These are phyloP conservation scores for Apiospora koreana DNA, from an alignment of 2,329 filamentous ascomycete species.

Conservation along the genomic window DNA sequence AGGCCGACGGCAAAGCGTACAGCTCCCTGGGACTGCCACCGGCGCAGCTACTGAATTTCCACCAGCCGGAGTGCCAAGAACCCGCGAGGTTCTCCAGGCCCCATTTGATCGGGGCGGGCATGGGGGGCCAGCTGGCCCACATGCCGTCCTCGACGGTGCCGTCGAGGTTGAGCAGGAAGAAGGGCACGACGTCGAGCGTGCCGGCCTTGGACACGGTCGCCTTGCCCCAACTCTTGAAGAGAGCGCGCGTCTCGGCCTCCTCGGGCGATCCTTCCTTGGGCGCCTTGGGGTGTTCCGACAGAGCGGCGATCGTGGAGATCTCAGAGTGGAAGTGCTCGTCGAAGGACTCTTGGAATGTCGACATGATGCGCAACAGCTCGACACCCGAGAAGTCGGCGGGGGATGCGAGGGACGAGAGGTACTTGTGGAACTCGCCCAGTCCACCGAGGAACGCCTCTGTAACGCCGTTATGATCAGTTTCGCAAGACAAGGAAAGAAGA, in stretches of 20 bases:
- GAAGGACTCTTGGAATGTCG: constrained; percentile 51
- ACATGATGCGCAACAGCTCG: constrained; percentile 52
- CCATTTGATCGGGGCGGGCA: constrained; percentile 62
- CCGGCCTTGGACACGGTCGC: constrained; percentile 63
- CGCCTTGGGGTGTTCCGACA: constrained; percentile 51
- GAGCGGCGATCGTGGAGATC: constrained; percentile 50
- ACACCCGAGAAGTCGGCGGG: constrained; percentile 44
- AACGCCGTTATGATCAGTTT: not conserved
- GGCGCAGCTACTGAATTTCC: constrained; percentile 65
- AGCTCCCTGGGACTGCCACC: constrained; percentile 54
- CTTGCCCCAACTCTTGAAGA: constrained; percentile 64
- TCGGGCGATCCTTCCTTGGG: constrained; percentile 47
- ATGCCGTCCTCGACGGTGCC: constrained; percentile 56
- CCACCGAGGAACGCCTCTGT: constrained; percentile 51
- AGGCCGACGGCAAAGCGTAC: constrained; percentile 43
- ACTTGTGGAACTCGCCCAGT: constrained; percentile 52
- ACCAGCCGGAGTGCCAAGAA: constrained; percentile 56
- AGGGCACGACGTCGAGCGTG: constrained; percentile 60
- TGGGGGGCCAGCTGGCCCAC: constrained; percentile 66
- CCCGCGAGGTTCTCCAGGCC: constrained; percentile 60
- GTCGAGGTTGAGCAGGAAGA: constrained; percentile 66
- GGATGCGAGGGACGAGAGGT: constrained; percentile 45
- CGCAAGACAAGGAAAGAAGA: not conserved
- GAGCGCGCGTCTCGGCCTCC: constrained; percentile 45
- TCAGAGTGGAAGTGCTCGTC: constrained; percentile 58